Conservation (phyloP, 83 land plant species). For the Isoetes engelmannii region DNA sequence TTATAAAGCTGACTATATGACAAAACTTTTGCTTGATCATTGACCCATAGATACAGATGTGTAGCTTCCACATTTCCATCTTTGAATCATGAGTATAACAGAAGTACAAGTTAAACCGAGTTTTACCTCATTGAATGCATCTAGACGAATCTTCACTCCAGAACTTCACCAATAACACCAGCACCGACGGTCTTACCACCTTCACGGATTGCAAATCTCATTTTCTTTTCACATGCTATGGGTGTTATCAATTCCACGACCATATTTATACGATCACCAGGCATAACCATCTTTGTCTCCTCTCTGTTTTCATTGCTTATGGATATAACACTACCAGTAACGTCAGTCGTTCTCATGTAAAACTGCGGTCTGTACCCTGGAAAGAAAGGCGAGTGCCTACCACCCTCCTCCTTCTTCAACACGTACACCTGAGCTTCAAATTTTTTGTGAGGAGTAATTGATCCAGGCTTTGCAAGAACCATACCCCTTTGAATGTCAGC, state of each 20-base stretch:
- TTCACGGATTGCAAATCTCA: conserved; percentile 96
- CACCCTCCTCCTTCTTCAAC: conserved; percentile 95
- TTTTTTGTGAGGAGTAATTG: conserved; percentile 72
- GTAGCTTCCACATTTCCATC: no score
- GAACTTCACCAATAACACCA: conserved; percentile 65
- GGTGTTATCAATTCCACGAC: conserved; percentile 74
- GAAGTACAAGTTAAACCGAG: no score
- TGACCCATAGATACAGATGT: neutral
- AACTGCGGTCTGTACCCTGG: conserved; percentile 92
- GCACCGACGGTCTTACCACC: conserved; percentile 94
- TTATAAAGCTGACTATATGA: neutral
- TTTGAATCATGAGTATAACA: no score
- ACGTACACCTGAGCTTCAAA: conserved; percentile 80
- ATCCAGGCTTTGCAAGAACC: conserved; percentile 90
- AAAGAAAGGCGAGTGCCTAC: conserved; percentile 93
- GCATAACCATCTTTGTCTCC: conserved; percentile 98
- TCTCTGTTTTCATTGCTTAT: conserved; percentile 78
- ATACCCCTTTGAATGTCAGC: conserved; percentile 83
- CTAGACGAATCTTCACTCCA: conserved; percentile 31
- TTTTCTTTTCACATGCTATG: conserved; percentile 82
- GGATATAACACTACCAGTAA: conserved; percentile 63
- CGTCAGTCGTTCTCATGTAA: conserved; percentile 97
- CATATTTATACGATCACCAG: conserved; percentile 94
- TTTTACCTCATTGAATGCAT: no score
- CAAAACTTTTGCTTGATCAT: neutral